phyloP scores from a whole-genome alignment of 2,329 filamentous ascomycete genomes.

The Diplodia mutila region DNA sequence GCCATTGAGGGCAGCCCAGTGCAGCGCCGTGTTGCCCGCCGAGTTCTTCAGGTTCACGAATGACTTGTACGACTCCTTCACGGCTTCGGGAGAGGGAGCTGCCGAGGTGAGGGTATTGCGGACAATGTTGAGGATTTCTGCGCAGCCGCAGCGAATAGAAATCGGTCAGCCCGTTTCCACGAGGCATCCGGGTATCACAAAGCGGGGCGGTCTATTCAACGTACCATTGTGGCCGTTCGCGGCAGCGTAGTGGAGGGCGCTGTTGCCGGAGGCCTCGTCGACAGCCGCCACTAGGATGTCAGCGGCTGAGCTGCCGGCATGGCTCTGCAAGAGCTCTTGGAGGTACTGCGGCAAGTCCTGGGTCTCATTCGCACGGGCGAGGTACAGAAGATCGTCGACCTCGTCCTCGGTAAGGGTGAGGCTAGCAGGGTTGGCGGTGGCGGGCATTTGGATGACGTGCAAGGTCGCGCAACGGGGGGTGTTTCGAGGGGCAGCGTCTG shows the following conservation, averaged over 20 bases:
- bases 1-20: slow-evolving; percentile 92
- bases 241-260: slow-evolving; percentile 83
- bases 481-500: neutral
- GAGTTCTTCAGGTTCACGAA: slow-evolving; percentile 74
- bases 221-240: slow-evolving; percentile 85
- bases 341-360: slow-evolving; percentile 67
- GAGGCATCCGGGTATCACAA: neutral
- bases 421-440: neutral
- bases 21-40: slow-evolving; percentile 86
- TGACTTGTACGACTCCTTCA: slow-evolving; percentile 33
- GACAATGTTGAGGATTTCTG: slow-evolving; percentile 41
- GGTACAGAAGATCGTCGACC: slow-evolving; percentile 90
- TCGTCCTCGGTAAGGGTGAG: slow-evolving; percentile 69
- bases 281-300: slow-evolving; percentile 68
- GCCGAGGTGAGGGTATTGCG: slow-evolving; percentile 28
- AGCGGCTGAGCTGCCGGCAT: slow-evolving; percentile 51
- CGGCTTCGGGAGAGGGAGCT: slow-evolving; percentile 31
- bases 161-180: neutral
- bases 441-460: slow-evolving; percentile 6
- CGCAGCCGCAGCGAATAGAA: neutral
- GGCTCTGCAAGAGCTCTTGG: slow-evolving; percentile 61
- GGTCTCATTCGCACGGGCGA: slow-evolving; percentile 76
- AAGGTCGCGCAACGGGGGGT: neutral
- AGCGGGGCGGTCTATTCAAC: neutral
- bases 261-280: slow-evolving; percentile 77